Conservation (phyloP, 495 filamentous ascomycete species). For the Oidiodendron maius region DNA sequence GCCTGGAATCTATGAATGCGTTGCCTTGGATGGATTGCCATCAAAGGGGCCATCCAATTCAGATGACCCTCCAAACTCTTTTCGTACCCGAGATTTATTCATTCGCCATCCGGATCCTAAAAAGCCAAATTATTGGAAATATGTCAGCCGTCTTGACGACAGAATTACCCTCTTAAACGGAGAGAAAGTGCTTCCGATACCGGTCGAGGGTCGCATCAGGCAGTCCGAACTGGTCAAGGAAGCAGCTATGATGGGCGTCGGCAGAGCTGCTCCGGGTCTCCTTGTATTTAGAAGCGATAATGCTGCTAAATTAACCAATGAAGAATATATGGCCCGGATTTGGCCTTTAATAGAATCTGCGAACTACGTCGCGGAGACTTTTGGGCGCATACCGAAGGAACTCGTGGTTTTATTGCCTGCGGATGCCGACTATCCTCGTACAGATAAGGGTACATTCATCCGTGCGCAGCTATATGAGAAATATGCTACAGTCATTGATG, state of each 20-base stretch:
- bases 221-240: conserved; percentile 45
- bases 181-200: conserved; percentile 61
- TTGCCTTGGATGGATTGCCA: conserved; percentile 45
- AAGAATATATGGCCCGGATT: conserved; percentile 36
- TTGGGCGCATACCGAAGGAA: conserved; percentile 45
- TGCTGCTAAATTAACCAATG: conserved; percentile 25
- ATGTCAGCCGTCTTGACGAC: conserved; percentile 51
- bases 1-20: conserved; percentile 39
- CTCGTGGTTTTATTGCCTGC: conserved; percentile 38
- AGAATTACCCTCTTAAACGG: conserved; percentile 54
- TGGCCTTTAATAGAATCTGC: conserved; percentile 43
- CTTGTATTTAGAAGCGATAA: conserved; percentile 44
- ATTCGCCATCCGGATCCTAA: conserved; percentile 48
- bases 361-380: conserved; percentile 43
- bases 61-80: conserved; percentile 42
- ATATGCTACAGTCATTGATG: conserved; percentile 40
- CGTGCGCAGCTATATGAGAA: conserved; percentile 40
- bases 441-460: conserved; percentile 53
- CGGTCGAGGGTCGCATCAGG: conserved; percentile 53
- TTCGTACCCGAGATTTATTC: conserved; percentile 53
- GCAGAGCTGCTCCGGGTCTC: conserved; percentile 42
- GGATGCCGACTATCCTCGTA: conserved; percentile 36
- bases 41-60: conserved; percentile 45
- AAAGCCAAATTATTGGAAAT: conserved; percentile 52
- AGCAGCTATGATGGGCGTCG: conserved; percentile 52